phyloP scores from a whole-genome alignment of 2,329 filamentous ascomycete species.

The Monosporascus sp. region DNA sequence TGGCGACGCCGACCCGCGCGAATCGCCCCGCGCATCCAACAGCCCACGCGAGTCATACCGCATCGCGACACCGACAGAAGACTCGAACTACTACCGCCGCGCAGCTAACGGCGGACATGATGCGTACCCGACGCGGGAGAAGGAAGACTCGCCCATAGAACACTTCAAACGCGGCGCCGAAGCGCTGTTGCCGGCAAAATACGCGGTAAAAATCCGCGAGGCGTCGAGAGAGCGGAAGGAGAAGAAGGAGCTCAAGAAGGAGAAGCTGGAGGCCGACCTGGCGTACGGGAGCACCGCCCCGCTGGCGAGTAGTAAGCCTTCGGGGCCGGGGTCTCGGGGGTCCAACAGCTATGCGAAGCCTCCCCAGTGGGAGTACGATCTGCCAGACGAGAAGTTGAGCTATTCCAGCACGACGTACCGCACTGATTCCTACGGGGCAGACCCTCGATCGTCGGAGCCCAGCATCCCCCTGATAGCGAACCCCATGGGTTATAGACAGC shows the following conservation, averaged over 20 bases:
- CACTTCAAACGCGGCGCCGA: constrained; percentile 25
- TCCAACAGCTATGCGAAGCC: constrained; percentile 25
- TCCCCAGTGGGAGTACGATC: constrained; percentile 34
- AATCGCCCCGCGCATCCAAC: constrained; percentile 28
- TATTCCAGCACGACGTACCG: constrained; percentile 25
- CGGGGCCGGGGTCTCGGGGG: constrained; percentile 20
- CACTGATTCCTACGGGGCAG: constrained; percentile 29
- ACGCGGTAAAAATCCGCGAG: constrained; percentile 21
- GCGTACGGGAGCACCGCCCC: constrained; percentile 40
- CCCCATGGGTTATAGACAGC: constrained; percentile 26
- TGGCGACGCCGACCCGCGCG: constrained; percentile 20
- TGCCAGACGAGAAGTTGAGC: constrained; percentile 26
- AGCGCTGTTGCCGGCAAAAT: constrained; percentile 25
- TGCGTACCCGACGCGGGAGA: background rate
- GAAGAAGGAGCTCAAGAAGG: constrained; percentile 28
- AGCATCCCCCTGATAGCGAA: constrained; percentile 38
- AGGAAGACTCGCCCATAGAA: constrained; percentile 8
- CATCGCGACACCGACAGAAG: constrained; percentile 10
- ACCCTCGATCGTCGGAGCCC: constrained; percentile 31
- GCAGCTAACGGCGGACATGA: constrained; percentile 4
- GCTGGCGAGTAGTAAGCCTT: constrained; percentile 8
- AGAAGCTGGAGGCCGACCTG: constrained; percentile 40
- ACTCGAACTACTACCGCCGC: constrained; percentile 3
- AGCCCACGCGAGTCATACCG: constrained; percentile 21
- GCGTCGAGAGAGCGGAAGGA: constrained; percentile 27